Evolutionary conservation across 768 basidiomycete species (phyloP).

Genomic region (Zangia roseola): DNA sequence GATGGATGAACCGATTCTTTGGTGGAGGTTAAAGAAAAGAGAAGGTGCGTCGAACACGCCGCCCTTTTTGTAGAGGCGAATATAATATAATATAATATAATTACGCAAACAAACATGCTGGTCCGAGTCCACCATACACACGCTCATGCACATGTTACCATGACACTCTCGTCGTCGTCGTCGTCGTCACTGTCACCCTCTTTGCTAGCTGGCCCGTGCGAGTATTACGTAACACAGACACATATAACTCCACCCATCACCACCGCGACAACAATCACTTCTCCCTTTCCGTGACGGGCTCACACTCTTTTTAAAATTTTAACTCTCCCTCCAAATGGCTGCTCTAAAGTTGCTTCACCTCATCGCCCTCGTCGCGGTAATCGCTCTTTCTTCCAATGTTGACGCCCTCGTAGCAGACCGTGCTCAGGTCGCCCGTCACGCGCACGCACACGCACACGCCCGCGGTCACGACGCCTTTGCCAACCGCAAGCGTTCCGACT

Average conservation of each 20-base stretch:
- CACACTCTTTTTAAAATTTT: constrained; percentile 13
- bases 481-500: constrained; percentile 48
- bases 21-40: constrained; percentile 74
- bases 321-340: constrained; percentile 38
- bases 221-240: constrained; percentile 20
- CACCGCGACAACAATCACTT: not conserved
- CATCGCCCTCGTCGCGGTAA: constrained; percentile 57
- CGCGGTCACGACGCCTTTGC: constrained; percentile 46
- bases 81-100: no score
- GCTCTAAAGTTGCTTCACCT: constrained; percentile 53
- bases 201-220: constrained; percentile 17
- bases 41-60: constrained; percentile 21
- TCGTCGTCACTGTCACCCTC: not conserved
- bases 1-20: constrained; percentile 79
- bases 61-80: constrained; percentile 38
- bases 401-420: constrained; percentile 50
- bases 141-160: constrained; percentile 39
- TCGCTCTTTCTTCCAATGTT: constrained; percentile 50
- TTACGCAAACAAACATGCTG: constrained; percentile 29
- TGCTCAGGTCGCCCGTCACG: constrained; percentile 44
- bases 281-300: constrained; percentile 17
- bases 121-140: no score
- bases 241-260: not conserved
- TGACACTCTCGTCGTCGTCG: constrained; percentile 29
- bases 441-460: no score